These are phyloP conservation scores for Agastache rugosa DNA, from an alignment of 257 asterid species.

Conservation along the genomic window DNA sequence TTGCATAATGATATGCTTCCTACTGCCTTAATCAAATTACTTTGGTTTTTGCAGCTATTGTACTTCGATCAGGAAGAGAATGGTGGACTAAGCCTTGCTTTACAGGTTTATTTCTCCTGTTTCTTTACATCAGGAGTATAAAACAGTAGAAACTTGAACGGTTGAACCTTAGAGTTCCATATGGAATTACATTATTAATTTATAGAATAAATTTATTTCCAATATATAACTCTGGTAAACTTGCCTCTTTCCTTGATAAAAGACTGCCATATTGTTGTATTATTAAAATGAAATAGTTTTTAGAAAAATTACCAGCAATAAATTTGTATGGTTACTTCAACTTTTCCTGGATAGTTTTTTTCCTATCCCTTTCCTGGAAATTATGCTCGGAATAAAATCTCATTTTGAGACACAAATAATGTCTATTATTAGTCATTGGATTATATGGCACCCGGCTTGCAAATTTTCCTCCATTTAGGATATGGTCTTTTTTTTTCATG, in stretches of 20 bases:
- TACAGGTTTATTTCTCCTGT: constrained; percentile 58
- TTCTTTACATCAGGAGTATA: neutral
- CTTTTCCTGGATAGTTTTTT: neutral
- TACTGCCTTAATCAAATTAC: constrained; percentile 21
- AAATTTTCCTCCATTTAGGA: neutral
- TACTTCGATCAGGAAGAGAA: constrained; percentile 87
- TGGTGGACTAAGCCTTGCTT: constrained; percentile 88
- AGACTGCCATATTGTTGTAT: constrained; percentile 3
- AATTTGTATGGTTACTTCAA: neutral
- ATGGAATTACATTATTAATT: constrained; percentile 5
- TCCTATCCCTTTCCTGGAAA: neutral
- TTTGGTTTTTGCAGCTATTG: constrained; percentile 66
- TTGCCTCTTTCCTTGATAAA: neutral
- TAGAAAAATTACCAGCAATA: neutral
- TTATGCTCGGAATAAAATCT: constrained; percentile 9
- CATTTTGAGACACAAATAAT: constrained; percentile 13
- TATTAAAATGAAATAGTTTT: constrained; percentile 1
- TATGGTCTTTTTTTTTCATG: neutral
- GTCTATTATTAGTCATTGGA: neutral
- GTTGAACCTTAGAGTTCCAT: constrained; percentile 20
- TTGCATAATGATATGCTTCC: constrained; percentile 17
- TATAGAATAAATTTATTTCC: neutral
- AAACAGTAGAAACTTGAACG: constrained; percentile 26
- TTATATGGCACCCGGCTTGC: neutral
- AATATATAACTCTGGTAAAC: neutral